Percentiles rank a stretch among this genome's conserved stretches.
These are phyloP conservation scores for Fabrea salina DNA, from an alignment of 169 alveolate species.

Conservation along the genomic window DNA sequence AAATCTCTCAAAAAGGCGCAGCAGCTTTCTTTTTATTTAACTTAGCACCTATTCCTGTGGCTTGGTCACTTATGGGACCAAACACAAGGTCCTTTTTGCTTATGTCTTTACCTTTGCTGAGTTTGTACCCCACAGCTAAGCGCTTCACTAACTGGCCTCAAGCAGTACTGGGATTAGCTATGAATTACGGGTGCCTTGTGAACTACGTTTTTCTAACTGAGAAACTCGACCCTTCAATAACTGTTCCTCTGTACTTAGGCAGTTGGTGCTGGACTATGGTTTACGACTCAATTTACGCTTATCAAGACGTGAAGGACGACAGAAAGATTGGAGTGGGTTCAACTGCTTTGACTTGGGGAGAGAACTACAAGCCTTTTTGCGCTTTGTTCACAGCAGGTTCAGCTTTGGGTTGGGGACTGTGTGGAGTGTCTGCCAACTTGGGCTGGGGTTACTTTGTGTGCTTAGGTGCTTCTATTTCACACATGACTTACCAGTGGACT, in stretches of 20 bases:
- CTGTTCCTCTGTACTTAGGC: conserved; percentile 72
- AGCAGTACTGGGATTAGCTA: conserved; percentile 88
- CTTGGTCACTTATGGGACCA: conserved; percentile 46
- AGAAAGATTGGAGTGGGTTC: conserved; percentile 82
- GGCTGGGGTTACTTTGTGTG: neutral
- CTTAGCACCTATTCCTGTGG: conserved; percentile 54
- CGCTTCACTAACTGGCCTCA: conserved; percentile 89
- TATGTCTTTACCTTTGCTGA: conserved; percentile 67
- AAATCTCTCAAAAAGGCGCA: conserved; percentile 71
- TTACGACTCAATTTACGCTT: conserved; percentile 95
- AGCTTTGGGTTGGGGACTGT: neutral
- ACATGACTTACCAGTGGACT: neutral
- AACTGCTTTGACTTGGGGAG: conserved; percentile 89
- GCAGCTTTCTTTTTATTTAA: conserved; percentile 41
- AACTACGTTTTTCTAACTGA: conserved; percentile 74
- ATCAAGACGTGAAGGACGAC: conserved; percentile 89
- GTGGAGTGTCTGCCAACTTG: neutral
- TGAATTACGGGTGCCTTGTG: conserved; percentile 88
- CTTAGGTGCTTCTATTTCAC: neutral
- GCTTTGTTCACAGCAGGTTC: neutral
- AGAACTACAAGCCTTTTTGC: conserved; percentile 26
- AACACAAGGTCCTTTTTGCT: conserved; percentile 49
- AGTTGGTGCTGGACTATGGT: conserved; percentile 86
- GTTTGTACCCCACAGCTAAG: conserved; percentile 89
- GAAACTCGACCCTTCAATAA: conserved; percentile 42